phyloP scores from a whole-genome alignment of 176 grass and related monocot genomes.

The Ensete glaucum region DNA sequence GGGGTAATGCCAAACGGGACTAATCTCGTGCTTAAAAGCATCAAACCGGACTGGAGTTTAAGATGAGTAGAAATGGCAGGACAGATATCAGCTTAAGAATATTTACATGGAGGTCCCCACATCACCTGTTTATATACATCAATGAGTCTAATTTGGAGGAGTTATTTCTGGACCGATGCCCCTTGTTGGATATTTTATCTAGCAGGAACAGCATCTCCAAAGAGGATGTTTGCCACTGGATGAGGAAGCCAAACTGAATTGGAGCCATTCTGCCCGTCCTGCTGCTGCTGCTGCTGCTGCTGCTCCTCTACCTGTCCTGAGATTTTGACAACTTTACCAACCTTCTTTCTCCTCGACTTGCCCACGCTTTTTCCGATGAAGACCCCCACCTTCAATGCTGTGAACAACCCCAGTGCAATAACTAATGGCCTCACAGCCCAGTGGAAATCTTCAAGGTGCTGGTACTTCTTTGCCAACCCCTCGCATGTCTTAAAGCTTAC shows the following conservation, averaged over 20 bases:
- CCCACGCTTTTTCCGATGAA: constrained; percentile 43
- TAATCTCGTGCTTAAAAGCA: no score
- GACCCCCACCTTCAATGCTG: constrained; percentile 53
- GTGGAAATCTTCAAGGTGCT: constrained; percentile 89
- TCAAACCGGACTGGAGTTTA: no score
- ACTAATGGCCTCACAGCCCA: constrained; percentile 82
- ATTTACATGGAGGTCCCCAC: no score
- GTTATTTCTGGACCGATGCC: background rate
- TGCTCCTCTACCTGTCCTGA: constrained; percentile 27
- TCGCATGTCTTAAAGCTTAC: constrained; percentile 78
- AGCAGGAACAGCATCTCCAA: constrained; percentile 27
- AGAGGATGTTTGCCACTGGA: constrained; percentile 66
- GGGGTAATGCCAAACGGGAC: no score
- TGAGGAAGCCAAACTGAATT: constrained; percentile 43
- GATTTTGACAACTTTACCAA: constrained; percentile 27
- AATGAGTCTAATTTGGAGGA: no score
- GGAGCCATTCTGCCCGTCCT: constrained; percentile 14
- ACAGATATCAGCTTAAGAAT: no score
- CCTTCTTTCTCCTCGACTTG: constrained; percentile 37
- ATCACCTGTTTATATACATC: no score
- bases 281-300: constrained; percentile 29
- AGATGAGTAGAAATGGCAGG: no score
- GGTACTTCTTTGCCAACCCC: constrained; percentile 81
- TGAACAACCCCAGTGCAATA: constrained; percentile 64
- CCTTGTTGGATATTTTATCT: background rate